These are phyloP conservation scores for Phytophthora podocarpi DNA, from an alignment of 352 stramenopile species.

Conservation along the genomic window DNA sequence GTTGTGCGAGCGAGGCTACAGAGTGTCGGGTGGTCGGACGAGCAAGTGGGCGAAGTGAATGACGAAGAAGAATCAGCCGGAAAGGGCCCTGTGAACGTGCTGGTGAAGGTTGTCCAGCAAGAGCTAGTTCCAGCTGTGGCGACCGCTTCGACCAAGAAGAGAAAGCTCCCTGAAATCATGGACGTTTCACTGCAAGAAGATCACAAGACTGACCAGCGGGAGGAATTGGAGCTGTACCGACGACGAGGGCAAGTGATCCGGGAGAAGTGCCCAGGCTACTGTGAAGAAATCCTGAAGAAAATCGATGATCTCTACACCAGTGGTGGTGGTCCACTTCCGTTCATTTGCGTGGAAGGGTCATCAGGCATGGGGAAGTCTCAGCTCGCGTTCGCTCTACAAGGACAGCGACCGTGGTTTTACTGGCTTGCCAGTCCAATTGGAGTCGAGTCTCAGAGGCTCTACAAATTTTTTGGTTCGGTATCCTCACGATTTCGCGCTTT, in stretches of 20 bases:
- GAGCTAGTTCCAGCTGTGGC: too few species aligned
- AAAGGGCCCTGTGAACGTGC: constrained; percentile 4
- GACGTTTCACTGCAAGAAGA: too few species aligned
- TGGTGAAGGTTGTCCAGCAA: constrained; percentile 2
- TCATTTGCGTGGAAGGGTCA: constrained; percentile 13
- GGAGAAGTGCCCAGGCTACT: too few species aligned
- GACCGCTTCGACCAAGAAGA: too few species aligned
- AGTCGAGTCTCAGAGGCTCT: neutral
- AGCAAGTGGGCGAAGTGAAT: constrained; percentile 13
- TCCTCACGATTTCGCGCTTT: neutral
- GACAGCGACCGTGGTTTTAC: constrained; percentile 8
- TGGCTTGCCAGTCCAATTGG: neutral
- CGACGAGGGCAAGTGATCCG: too few species aligned
- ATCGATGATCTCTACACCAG: neutral
- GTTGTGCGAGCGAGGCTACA: neutral
- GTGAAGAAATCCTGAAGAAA: neutral
- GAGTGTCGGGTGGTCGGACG: constrained; percentile 4
- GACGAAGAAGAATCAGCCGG: constrained; percentile 3
- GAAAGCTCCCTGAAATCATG: too few species aligned
- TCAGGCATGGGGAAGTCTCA: constrained; percentile 13
- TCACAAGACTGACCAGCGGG: too few species aligned
- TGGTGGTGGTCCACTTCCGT: neutral
- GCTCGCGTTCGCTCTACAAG: constrained; percentile 6
- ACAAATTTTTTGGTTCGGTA: neutral
- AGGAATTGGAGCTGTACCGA: too few species aligned